Evolutionary conservation across 768 basidiomycete genomes (phyloP).

Genomic region (Roridomyces roridus): DNA sequence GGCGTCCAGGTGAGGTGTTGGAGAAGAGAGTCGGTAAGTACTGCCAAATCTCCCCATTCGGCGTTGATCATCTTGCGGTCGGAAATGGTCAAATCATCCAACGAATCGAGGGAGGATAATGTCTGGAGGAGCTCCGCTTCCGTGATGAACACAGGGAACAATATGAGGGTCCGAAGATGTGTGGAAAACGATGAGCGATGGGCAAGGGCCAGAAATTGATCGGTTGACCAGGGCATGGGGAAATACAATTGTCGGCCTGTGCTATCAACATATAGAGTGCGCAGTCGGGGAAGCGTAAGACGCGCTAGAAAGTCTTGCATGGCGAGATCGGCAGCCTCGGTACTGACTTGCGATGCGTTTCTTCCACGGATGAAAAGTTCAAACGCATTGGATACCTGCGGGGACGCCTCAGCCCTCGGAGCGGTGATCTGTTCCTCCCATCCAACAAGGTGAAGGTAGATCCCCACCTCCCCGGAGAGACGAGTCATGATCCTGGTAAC

Average conservation of each 20-base stretch:
- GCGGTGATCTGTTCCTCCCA: too few relatives aligned
- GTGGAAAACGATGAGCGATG: too few relatives aligned
- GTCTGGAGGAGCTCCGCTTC: constrained; percentile 5
- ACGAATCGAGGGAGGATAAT: neutral
- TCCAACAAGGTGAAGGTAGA: too few relatives aligned
- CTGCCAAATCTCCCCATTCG: neutral
- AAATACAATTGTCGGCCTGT: neutral
- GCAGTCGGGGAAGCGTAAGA: neutral
- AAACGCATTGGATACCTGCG: too few relatives aligned
- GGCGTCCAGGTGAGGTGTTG: neutral
- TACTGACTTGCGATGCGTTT: too few relatives aligned
- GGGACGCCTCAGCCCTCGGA: too few relatives aligned
- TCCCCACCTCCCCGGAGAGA: neutral
- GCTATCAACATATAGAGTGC: neutral
- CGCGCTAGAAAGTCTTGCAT: neutral
- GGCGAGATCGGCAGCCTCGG: too few relatives aligned
- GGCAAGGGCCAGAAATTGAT: neutral
- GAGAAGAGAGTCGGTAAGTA: constrained; percentile 1
- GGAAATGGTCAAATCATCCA: neutral
- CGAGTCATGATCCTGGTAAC: neutral
- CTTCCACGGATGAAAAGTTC: too few relatives aligned
- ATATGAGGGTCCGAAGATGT: neutral
- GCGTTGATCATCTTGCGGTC: neutral
- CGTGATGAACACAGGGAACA: constrained; percentile 1
- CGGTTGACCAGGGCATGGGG: constrained; percentile 2